Evolutionary conservation across 2,329 filamentous ascomycete genomes (phyloP).

Genomic region (Ceratocystis ficicola): DNA sequence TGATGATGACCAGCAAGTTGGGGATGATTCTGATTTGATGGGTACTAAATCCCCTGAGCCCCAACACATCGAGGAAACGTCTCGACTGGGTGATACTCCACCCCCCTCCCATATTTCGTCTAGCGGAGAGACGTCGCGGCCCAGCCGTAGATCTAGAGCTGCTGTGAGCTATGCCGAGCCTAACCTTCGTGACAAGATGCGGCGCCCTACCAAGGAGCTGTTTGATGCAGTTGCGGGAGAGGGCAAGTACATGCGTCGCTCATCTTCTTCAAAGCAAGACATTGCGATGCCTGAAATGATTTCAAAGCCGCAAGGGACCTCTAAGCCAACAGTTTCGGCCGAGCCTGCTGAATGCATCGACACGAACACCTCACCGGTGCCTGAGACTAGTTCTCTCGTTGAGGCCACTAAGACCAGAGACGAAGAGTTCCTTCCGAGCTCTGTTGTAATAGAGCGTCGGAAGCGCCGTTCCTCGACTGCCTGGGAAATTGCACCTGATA

Average conservation of each 20-base stretch:
- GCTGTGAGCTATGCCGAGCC: constrained; percentile 73
- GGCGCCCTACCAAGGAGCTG: constrained; percentile 62
- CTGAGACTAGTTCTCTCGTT: background rate
- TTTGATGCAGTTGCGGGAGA: constrained; percentile 62
- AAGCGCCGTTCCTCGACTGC: constrained; percentile 32
- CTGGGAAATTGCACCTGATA: constrained; percentile 9
- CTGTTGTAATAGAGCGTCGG: constrained; percentile 32
- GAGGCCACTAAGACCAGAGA: background rate
- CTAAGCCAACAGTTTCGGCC: background rate
- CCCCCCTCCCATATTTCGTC: constrained; percentile 47
- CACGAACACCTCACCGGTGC: background rate
- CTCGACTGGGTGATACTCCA: constrained; percentile 41
- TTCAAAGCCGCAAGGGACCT: background rate
- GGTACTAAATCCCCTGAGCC: constrained; percentile 35
- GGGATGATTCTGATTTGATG: background rate
- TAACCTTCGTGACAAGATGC: constrained; percentile 72
- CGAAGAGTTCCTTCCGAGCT: constrained; percentile 26
- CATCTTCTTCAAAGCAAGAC: constrained; percentile 23
- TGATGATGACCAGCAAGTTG: constrained; percentile 24
- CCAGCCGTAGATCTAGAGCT: constrained; percentile 53
- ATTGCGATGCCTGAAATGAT: constrained; percentile 20
- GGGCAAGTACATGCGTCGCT: constrained; percentile 39
- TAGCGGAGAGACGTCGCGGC: constrained; percentile 46
- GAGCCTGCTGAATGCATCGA: background rate
- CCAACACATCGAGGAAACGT: constrained; percentile 29